Evolutionary conservation across 441 rosid genomes (phyloP).

Genomic region (Pelargonium myrrhifolium): DNA sequence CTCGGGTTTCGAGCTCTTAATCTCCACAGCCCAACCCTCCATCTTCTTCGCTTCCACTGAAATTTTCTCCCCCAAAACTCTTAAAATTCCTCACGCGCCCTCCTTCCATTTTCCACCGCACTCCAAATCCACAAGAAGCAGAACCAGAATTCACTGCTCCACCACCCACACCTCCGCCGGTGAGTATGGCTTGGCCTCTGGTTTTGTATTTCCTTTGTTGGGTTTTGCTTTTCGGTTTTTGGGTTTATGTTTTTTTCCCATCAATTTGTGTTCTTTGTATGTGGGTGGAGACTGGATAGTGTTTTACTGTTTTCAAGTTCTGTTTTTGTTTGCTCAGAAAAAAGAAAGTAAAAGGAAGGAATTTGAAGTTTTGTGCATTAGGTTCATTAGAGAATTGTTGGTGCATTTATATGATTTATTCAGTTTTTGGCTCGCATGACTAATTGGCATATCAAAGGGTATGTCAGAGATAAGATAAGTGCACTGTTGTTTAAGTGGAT

Average conservation of each 20-base stretch:
- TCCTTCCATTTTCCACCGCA: conserved; percentile 19
- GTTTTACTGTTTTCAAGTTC: not conserved
- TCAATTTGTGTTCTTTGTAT: not conserved
- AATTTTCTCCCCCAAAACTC: conserved; percentile 16
- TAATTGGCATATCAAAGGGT: too few relatives aligned
- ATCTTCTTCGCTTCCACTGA: conserved; percentile 28
- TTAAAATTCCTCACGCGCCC: conserved; percentile 16
- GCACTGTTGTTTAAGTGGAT: too few relatives aligned
- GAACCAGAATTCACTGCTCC: conserved; percentile 18
- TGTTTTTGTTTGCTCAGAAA: not conserved
- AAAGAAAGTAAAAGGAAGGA: not conserved
- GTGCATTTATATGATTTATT: not conserved
- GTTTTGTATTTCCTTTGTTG: not conserved
- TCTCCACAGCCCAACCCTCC: conserved; percentile 20
- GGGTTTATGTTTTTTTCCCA: not conserved
- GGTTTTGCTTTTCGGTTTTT: not conserved
- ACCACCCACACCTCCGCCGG: conserved; percentile 18
- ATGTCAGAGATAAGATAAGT: too few relatives aligned
- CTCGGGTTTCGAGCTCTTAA: conserved; percentile 11
- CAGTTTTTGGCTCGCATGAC: too few relatives aligned
- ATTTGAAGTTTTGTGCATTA: conserved; percentile 3
- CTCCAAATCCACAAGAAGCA: conserved; percentile 20
- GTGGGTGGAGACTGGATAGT: conserved; percentile 3
- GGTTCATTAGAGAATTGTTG: not conserved
- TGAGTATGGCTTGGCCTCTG: conserved; percentile 19